phyloP scores from a whole-genome alignment of 2,329 filamentous ascomycete species.

The Cordyceps cateniannulata region DNA sequence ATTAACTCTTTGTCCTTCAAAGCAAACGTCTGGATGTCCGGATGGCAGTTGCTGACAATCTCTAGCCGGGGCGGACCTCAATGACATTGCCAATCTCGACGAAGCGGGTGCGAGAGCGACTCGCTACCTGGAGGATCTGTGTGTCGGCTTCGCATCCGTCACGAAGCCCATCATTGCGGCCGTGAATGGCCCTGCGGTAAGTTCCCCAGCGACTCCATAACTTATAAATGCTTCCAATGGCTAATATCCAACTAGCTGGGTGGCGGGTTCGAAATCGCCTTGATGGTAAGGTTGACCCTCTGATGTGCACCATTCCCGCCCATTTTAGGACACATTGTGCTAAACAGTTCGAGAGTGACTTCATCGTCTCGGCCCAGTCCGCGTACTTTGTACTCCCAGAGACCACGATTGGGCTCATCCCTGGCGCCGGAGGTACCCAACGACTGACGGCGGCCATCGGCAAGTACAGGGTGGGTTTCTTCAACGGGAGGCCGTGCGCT shows the following conservation, averaged over 20 bases:
- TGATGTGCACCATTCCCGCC: background rate
- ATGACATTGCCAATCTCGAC: slow-evolving; percentile 29
- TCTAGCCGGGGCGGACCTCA: slow-evolving; percentile 29
- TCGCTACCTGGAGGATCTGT: slow-evolving; percentile 25
- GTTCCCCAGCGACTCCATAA: slow-evolving; percentile 14
- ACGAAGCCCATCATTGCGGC: slow-evolving; percentile 35
- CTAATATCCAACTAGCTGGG: slow-evolving; percentile 25
- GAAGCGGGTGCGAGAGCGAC: slow-evolving; percentile 16
- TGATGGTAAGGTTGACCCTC: slow-evolving; percentile 26
- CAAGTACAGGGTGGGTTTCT: slow-evolving; percentile 19
- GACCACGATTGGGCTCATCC: slow-evolving; percentile 22
- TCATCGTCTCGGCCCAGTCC: slow-evolving; percentile 18
- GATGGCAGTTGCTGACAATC: background rate
- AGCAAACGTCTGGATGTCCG: background rate
- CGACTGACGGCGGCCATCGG: slow-evolving; percentile 20
- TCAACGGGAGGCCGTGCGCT: background rate
- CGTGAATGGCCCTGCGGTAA: slow-evolving; percentile 34
- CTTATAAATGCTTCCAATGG: background rate
- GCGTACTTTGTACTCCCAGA: slow-evolving; percentile 22
- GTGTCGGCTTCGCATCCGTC: slow-evolving; percentile 5
- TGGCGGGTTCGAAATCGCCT: slow-evolving; percentile 35
- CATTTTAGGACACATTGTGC: background rate
- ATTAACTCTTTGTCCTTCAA: background rate
- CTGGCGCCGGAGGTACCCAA: slow-evolving; percentile 22
- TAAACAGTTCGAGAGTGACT: slow-evolving; percentile 18